Evolutionary conservation across 2,329 filamentous ascomycete genomes (phyloP).

Genomic region (Penicillium sp.): DNA sequence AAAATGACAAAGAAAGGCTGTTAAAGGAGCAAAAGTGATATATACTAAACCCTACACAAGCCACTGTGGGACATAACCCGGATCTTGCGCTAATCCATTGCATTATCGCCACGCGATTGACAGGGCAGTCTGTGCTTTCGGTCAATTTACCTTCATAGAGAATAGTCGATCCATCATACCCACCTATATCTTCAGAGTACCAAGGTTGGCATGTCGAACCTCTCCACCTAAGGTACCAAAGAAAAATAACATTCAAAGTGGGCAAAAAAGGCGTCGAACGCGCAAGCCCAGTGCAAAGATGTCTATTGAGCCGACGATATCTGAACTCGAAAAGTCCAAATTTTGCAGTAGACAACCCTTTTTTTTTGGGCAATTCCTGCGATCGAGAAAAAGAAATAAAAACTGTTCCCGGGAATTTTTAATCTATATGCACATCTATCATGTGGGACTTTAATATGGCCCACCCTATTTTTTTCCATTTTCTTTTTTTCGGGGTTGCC

Average conservation of each 20-base stretch:
- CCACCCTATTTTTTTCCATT: neutral
- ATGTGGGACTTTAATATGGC: neutral
- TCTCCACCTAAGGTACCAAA: neutral
- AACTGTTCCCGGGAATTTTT: neutral
- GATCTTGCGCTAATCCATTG: no score
- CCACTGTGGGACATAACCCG: no score
- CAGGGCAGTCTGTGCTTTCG: neutral
- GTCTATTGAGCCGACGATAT: neutral
- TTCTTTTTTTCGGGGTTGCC: neutral
- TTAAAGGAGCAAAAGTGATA: neutral
- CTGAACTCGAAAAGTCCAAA: neutral
- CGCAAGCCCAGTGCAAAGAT: neutral
- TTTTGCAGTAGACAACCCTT: neutral
- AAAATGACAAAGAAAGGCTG: neutral
- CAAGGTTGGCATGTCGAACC: neutral
- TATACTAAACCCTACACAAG: neutral
- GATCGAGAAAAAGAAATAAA: neutral
- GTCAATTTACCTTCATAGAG: neutral
- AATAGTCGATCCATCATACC: neutral
- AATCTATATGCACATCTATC: neutral
- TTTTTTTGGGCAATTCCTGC: no score
- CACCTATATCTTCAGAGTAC: neutral
- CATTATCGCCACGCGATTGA: slow-evolving; percentile 13
- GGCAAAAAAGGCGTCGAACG: neutral
- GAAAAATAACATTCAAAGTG: neutral